These are phyloP conservation scores for Cercophora newfieldiana DNA, from an alignment of 495 filamentous ascomycete species.

Conservation along the genomic window DNA sequence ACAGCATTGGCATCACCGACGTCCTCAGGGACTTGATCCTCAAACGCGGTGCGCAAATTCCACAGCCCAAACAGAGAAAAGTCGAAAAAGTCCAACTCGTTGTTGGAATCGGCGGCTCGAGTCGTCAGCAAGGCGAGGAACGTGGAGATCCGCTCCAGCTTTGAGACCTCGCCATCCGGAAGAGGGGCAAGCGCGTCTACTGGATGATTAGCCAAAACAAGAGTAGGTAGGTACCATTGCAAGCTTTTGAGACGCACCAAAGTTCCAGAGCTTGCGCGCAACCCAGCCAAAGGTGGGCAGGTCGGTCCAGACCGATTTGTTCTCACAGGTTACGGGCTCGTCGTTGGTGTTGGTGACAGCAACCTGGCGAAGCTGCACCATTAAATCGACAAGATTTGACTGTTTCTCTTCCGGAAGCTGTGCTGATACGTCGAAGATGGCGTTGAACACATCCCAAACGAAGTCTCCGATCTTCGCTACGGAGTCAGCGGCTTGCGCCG, in stretches of 20 bases:
- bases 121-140: slow-evolving; percentile 28
- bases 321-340: neutral
- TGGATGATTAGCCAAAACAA: neutral
- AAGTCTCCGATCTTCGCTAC: slow-evolving; percentile 1
- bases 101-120: neutral
- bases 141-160: slow-evolving; percentile 16
- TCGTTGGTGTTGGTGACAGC: neutral
- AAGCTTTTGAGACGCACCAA: slow-evolving; percentile 16
- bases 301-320: slow-evolving; percentile 18
- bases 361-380: slow-evolving; percentile 7
- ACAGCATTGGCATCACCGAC: slow-evolving; percentile 4
- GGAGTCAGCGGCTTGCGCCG: neutral
- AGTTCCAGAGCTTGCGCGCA: slow-evolving; percentile 18
- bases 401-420: slow-evolving; percentile 6
- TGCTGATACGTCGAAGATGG: slow-evolving; percentile 9
- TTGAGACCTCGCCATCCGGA: neutral
- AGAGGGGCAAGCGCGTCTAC: neutral
- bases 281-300: slow-evolving; percentile 17
- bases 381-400: slow-evolving; percentile 8
- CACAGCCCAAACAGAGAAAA: slow-evolving; percentile 23
- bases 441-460: slow-evolving; percentile 14
- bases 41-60: slow-evolving; percentile 22
- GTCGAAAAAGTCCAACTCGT: slow-evolving; percentile 14
- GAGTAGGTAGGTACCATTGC: neutral
- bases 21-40: neutral